Percentiles rank a stretch among this genome's conserved stretches.
phyloP scores from a whole-genome alignment of 1,284 basidiomycete genomes.

The Agaricales sp. region DNA sequence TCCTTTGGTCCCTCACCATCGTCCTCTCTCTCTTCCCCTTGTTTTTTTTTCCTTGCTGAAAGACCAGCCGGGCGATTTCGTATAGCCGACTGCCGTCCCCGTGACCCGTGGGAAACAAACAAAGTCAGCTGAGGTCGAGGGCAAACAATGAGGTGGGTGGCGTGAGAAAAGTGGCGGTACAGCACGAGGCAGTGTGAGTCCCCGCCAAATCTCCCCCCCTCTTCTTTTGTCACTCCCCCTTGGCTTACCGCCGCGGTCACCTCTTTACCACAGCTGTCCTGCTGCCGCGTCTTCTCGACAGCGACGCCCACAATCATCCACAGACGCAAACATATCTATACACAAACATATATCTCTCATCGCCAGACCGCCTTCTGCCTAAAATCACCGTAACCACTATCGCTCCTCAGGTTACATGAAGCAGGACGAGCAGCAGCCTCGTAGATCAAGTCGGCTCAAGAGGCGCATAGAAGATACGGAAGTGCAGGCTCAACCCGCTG shows the following conservation, averaged over 20 bases:
- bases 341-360: neutral
- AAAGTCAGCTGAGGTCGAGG: neutral
- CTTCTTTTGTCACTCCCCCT: constrained; percentile 1
- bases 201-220: neutral
- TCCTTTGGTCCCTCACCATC: no score
- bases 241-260: constrained; percentile 1
- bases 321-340: neutral
- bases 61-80: neutral
- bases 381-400: neutral
- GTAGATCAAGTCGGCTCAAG: neutral
- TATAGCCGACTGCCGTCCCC: neutral
- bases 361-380: neutral
- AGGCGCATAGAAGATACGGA: neutral
- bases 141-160: neutral
- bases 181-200: neutral
- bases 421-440: neutral
- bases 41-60: neutral
- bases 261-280: neutral
- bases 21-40: neutral
- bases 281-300: constrained; percentile 1
- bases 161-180: neutral
- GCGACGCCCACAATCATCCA: neutral
- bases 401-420: neutral
- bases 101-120: neutral
- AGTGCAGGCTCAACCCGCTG: neutral